Evolutionary conservation across 768 basidiomycete species (phyloP), one percentile per base, ranked within the genome.

Genomic region (Cubamyces lactineus): DNA sequence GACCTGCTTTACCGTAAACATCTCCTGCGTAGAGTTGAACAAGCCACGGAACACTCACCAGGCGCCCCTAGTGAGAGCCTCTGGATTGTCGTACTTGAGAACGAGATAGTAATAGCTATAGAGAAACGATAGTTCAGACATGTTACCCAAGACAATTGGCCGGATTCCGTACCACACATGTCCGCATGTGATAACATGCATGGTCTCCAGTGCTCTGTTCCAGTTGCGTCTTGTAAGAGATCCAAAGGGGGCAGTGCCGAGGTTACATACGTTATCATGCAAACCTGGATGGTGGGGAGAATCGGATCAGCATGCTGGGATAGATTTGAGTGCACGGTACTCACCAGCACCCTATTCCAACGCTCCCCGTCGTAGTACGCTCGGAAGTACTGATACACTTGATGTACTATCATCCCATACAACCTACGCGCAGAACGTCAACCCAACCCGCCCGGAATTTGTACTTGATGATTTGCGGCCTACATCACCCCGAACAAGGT

Each of bases 401-500:
- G 59, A 26, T 53, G 59, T 17, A 53, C 28, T 5, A 46, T 60
- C 34, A 60, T 26, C 45, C 59, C 59, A 16, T 60, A 60, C 16
- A 60, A 15, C 53, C 59, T 60, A 23, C 21, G 24, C 7, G 28
- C 0, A 3, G 38, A 34, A 34, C 19, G n/a, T 24, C 34, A 34
- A 34, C 34, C 34, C 34, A 34, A 34, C 34, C 34, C 34, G 11
- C 34, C 34, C 16, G 21, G 9, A 23, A 4, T 8, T 5, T 15
- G 3, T 12, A 16, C 13, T 17, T 15, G 23, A 12, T 5, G 55
- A 39, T 12, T 8, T 23, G 34, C 34, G 30, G 24, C 11, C 26
- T 34, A 60, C 59, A 60, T 53, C 16, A 60, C 38, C 5, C 30
- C 51, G 11, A 60, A 26, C n/a, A 60, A 34, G 19, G 59, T 60